phyloP scores from a whole-genome alignment of 2,329 filamentous ascomycete genomes.

The Plenodomus tracheiphilus region DNA sequence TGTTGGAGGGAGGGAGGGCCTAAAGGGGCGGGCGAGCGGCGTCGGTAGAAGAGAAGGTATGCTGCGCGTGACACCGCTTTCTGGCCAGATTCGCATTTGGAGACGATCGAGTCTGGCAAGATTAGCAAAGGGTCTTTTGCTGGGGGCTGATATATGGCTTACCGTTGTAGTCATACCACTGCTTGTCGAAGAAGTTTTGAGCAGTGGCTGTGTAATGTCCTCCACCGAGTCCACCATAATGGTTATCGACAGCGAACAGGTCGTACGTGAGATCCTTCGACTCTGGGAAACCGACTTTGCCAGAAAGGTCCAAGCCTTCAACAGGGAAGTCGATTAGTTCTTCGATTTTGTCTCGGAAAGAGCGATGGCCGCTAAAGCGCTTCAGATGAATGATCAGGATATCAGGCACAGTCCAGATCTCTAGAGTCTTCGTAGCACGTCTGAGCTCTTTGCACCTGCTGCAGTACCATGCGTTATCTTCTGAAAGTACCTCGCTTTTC shows the following conservation, averaged over 20 bases:
- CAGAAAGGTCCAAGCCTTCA: conserved; percentile 79
- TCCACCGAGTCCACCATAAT: conserved; percentile 89
- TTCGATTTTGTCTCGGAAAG: conserved; percentile 87
- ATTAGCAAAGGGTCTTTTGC: background rate
- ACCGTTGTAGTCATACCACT: conserved; percentile 99
- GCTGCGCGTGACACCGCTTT: conserved; percentile 74
- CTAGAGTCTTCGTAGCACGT: conserved; percentile 92
- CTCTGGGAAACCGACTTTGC: conserved; percentile 77
- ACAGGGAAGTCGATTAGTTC: conserved; percentile 89
- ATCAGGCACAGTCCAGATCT: conserved; percentile 95
- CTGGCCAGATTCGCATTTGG: conserved; percentile 61
- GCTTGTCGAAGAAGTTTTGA: conserved; percentile 83
- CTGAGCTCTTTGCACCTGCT: conserved; percentile 93
- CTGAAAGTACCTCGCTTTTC: conserved; percentile 88
- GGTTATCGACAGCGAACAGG: conserved; percentile 92
- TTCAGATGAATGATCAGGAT: conserved; percentile 95
- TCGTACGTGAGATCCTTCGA: conserved; percentile 87
- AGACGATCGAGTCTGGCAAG: conserved; percentile 71
- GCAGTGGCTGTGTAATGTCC: conserved; percentile 96
- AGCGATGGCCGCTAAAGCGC: conserved; percentile 84
- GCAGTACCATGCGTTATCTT: conserved; percentile 98
- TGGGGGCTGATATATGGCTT: conserved; percentile 16
- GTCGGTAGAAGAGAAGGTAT: conserved; percentile 94
- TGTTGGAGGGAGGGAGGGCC: conserved; percentile 76
- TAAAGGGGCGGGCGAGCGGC: conserved; percentile 74